A percentile compares a stretch with the other conserved stretches of the same genome.
Conservation (phyloP, 768 basidiomycete genomes). For the Leccinum longicurvipes region DNA sequence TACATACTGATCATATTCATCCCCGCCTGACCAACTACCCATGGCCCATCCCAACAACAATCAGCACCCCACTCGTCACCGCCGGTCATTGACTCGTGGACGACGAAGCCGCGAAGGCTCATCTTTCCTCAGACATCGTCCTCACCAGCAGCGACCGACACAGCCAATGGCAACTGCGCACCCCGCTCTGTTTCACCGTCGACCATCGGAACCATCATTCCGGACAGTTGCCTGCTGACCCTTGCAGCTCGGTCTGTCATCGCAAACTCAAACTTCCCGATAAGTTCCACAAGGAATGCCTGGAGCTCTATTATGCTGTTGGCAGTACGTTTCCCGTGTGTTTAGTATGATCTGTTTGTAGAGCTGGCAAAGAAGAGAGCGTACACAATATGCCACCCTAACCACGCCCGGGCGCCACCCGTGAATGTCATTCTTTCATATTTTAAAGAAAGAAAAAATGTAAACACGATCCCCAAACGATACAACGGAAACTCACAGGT, state of each 20-base stretch:
- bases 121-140: not conserved
- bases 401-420: slow-evolving; percentile 22
- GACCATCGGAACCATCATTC: slow-evolving; percentile 32
- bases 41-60: slow-evolving; percentile 26
- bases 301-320: not conserved
- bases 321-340: not conserved
- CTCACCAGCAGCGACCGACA: not conserved
- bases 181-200: slow-evolving; percentile 29
- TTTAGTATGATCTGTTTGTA: not conserved
- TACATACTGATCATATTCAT: not conserved
- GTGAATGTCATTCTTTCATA: slow-evolving; percentile 15
- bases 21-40: not conserved
- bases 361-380: not conserved
- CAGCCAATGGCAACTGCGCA: slow-evolving; percentile 25
- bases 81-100: slow-evolving; percentile 34
- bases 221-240: slow-evolving; percentile 24
- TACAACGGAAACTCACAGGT: slow-evolving; percentile 17
- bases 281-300: slow-evolving; percentile 37
- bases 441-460: not conserved
- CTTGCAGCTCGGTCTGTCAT: slow-evolving; percentile 10
- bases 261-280: slow-evolving; percentile 51
- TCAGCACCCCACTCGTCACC: slow-evolving; percentile 55
- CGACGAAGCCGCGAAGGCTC: slow-evolving; percentile 48
- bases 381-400: slow-evolving; percentile 12
- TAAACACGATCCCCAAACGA: not conserved